These are phyloP conservation scores for Heracleum sosnowskyi DNA, from an alignment of 129 eudicot genomes.

Conservation along the genomic window DNA sequence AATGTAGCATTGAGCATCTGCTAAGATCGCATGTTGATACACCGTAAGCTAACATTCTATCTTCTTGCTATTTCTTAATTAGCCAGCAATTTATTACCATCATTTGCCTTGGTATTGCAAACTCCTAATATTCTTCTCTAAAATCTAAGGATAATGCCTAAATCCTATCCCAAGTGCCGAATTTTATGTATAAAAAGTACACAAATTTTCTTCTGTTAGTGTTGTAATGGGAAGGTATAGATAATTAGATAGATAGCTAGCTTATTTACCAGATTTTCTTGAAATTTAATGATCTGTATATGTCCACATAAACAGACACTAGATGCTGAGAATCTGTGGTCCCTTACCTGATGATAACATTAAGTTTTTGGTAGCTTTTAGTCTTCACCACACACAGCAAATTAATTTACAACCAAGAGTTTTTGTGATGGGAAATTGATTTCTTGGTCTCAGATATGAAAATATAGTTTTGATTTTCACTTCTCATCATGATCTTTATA, in stretches of 20 bases:
- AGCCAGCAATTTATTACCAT: background rate
- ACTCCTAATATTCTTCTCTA: background rate
- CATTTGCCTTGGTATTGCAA: background rate
- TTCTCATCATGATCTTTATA: background rate
- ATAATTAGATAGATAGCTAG: background rate
- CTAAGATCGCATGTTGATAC: background rate
- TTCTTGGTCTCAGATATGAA: background rate
- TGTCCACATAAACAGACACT: slow-evolving; percentile 9
- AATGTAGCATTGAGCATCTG: background rate
- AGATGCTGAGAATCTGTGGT: slow-evolving; percentile 7
- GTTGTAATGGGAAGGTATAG: background rate
- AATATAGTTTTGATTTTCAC: background rate
- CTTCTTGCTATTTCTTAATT: slow-evolving; percentile 3
- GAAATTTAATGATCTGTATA: slow-evolving; percentile 4
- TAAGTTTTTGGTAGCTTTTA: background rate
- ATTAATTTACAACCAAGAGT: slow-evolving; percentile 11
- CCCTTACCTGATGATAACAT: slow-evolving; percentile 4
- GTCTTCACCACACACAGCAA: background rate
- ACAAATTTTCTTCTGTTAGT: background rate
- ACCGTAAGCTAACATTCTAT: slow-evolving; percentile 7
- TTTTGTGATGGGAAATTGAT: background rate
- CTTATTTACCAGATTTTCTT: slow-evolving; percentile 4
- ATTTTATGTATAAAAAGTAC: background rate
- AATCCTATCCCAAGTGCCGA: background rate
- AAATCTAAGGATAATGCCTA: background rate